Percentiles rank a stretch among this genome's conserved stretches.
Evolutionary conservation across 2,329 filamentous ascomycete species (phyloP).

Genomic region (Sphaerostilbella broomeana): DNA sequence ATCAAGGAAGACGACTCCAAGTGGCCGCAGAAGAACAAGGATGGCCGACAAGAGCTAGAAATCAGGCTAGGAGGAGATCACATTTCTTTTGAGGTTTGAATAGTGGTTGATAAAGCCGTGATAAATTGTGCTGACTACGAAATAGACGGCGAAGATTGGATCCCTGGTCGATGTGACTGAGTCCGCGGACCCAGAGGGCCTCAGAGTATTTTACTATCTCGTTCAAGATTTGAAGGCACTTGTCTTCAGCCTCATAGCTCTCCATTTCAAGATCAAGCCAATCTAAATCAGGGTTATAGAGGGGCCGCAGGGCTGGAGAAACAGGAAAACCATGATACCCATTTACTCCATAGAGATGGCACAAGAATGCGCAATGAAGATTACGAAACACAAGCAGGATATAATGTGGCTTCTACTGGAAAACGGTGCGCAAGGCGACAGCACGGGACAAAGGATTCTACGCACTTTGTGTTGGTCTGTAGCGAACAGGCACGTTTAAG

Average conservation of each 20-base stretch:
- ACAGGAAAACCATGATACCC: conserved; percentile 10
- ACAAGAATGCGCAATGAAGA: no score
- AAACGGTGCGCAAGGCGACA: not conserved
- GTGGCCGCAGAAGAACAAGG: conserved; percentile 99
- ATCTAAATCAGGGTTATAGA: conserved; percentile 44
- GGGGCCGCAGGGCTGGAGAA: not conserved
- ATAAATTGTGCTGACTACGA: not conserved
- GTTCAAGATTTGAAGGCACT: conserved; percentile 96
- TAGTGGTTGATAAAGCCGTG: not conserved
- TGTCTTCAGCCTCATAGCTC: conserved; percentile 89
- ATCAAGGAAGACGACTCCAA: conserved; percentile 96
- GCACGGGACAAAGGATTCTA: conserved; percentile 3
- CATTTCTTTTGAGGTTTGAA: conserved; percentile 86
- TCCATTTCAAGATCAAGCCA: conserved; percentile 95
- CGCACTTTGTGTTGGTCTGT: no score
- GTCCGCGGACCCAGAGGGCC: conserved; percentile 88
- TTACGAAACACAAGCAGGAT: no score
- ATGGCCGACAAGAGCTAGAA: conserved; percentile 92
- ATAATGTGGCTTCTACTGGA: no score
- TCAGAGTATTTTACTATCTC: conserved; percentile 97
- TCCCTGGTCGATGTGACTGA: conserved; percentile 95
- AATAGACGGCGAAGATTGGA: conserved; percentile 95
- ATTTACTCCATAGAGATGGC: conserved; percentile 2
- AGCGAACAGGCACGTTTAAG: no score
- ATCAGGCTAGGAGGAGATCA: conserved; percentile 91